Percentiles rank a stretch among this genome's conserved stretches.
Evolutionary conservation across 2,329 filamentous ascomycete species (phyloP).

Genomic region (Colletotrichum falcatum): DNA sequence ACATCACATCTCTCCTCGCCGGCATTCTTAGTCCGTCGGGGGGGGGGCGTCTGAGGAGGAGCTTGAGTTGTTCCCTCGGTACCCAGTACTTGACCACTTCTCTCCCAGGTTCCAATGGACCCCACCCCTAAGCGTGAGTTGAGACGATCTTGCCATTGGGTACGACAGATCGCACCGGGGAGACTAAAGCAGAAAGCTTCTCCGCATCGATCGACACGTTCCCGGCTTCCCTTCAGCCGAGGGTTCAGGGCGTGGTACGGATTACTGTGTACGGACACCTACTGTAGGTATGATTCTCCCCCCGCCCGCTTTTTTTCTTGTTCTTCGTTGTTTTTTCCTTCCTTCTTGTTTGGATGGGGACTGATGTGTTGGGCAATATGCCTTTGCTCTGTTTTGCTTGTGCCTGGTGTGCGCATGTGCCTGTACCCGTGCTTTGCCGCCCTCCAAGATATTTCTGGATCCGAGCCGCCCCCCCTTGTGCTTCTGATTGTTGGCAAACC

Average conservation of each 20-base stretch:
- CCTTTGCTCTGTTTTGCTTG: conserved; percentile 1
- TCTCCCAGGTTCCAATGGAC: conserved; percentile 21
- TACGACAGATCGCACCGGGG: conserved; percentile 8
- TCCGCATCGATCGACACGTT: conserved; percentile 40
- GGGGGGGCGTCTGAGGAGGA: not conserved
- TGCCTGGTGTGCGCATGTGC: not conserved
- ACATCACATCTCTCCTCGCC: not conserved
- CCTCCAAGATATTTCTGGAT: conserved; percentile 27
- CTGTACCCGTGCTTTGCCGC: conserved; percentile 17
- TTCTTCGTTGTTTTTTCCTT: not conserved
- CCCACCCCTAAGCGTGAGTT: conserved; percentile 11
- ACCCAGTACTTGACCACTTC: conserved; percentile 4
- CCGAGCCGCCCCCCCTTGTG: conserved; percentile 28
- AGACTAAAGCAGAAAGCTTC: conserved; percentile 39
- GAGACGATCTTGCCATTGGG: conserved; percentile 32
- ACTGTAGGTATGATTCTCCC: not conserved
- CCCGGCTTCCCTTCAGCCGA: conserved; percentile 39
- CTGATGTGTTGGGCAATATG: not conserved
- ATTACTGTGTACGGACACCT: too few species aligned
- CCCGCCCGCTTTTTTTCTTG: not conserved
- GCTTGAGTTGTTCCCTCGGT: not conserved
- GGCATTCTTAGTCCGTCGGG: not conserved
- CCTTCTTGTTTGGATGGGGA: not conserved
- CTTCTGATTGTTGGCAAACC: conserved; percentile 27
- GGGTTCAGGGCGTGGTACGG: conserved; percentile 17